A percentile compares a stretch with the other conserved stretches of the same genome.
These are phyloP conservation scores for Leccinum variicolor DNA, from an alignment of 768 basidiomycete species.

Conservation along the genomic window DNA sequence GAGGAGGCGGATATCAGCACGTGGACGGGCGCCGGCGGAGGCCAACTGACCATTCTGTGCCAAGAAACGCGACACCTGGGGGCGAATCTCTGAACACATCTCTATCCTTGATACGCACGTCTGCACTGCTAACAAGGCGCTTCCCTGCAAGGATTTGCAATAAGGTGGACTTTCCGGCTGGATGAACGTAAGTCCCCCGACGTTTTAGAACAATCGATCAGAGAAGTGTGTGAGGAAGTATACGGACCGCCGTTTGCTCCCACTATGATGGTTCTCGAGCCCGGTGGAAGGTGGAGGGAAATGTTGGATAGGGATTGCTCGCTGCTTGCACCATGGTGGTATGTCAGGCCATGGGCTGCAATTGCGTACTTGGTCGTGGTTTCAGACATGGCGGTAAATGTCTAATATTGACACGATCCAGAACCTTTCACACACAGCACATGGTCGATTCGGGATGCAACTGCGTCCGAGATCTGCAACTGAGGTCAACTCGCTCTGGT, in stretches of 20 bases:
- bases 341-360: conserved; percentile 53
- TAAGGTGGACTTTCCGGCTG: conserved; percentile 94
- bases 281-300: conserved; percentile 61
- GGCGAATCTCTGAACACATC: conserved; percentile 93
- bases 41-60: conserved; percentile 82
- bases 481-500: not conserved
- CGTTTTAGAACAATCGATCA: not conserved
- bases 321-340: conserved; percentile 42
- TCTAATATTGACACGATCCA: not conserved
- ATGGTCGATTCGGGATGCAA: not conserved
- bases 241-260: conserved; percentile 90
- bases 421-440: not conserved
- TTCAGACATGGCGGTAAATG: not conserved
- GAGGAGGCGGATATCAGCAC: not conserved
- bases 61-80: conserved; percentile 78
- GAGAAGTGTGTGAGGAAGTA: not conserved
- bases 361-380: conserved; percentile 16
- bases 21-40: not conserved
- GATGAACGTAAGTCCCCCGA: not conserved
- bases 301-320: conserved; percentile 62
- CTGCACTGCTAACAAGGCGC: conserved; percentile 62
- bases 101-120: conserved; percentile 67
- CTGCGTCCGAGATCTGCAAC: not conserved
- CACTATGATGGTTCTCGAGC: conserved; percentile 80
- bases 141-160: conserved; percentile 94